These are phyloP conservation scores for Amphirosellinia nigrospora DNA, from an alignment of 495 filamentous ascomycete species.

Conservation along the genomic window DNA sequence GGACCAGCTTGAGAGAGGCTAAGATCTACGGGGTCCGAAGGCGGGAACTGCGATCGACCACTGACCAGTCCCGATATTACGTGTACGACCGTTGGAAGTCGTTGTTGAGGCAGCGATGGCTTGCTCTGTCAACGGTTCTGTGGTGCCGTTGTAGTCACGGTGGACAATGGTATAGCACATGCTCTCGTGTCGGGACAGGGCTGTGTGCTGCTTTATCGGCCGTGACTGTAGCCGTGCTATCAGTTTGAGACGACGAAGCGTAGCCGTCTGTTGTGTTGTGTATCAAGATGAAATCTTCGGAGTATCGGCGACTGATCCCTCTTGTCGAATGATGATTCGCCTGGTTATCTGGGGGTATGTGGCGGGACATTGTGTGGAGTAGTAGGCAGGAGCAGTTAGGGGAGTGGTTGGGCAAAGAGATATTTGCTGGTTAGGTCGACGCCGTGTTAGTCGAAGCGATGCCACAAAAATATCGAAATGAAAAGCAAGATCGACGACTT, in stretches of 20 bases:
- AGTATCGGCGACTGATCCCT: too few species aligned
- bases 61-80: constrained; percentile 29
- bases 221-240: constrained; percentile 9
- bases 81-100: constrained; percentile 7
- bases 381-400: too few species aligned
- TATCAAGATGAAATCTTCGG: too few species aligned
- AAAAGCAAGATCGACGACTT: constrained; percentile 9
- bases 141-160: constrained; percentile 16
- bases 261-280: background rate
- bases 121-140: constrained; percentile 22
- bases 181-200: background rate
- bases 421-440: background rate
- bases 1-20: constrained; percentile 18
- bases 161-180: constrained; percentile 15
- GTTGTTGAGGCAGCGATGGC: constrained; percentile 28
- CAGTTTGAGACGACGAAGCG: background rate
- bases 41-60: constrained; percentile 11
- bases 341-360: constrained; percentile 14
- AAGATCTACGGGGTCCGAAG: constrained; percentile 13
- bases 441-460: background rate
- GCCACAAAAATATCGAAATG: background rate
- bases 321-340: too few species aligned
- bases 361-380: background rate
- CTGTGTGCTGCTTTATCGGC: background rate
- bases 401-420: background rate